phyloP scores from a whole-genome alignment of 2,329 filamentous ascomycete genomes.

The Ascosphaera apis region DNA sequence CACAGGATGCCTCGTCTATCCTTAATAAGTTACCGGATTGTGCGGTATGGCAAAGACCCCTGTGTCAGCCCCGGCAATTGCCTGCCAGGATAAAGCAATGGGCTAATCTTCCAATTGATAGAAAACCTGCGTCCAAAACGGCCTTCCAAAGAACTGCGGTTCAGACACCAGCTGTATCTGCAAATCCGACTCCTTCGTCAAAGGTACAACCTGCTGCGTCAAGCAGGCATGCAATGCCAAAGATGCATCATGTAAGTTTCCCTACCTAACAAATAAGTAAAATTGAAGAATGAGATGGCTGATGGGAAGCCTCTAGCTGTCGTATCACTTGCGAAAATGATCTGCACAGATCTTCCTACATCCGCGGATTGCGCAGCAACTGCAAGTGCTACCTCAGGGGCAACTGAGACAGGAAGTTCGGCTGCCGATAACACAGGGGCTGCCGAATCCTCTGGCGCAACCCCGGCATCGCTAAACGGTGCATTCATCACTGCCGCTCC shows the following conservation, averaged over 20 bases:
- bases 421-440: not conserved
- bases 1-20: constrained; percentile 8
- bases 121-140: constrained; percentile 19
- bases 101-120: constrained; percentile 5
- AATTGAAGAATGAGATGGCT: not conserved
- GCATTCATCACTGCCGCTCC: not conserved
- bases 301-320: not conserved
- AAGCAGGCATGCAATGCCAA: constrained; percentile 16
- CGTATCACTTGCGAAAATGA: not conserved
- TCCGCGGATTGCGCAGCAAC: not conserved
- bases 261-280: constrained; percentile 2
- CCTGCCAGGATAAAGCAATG: too few relatives aligned
- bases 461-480: not conserved
- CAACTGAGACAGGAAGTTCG: not conserved
- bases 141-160: constrained; percentile 18
- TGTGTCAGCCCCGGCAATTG: too few relatives aligned
- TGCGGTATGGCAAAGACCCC: not conserved
- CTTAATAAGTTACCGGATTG: not conserved
- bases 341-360: not conserved
- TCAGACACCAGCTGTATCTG: constrained; percentile 29
- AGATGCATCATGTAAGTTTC: constrained; percentile 19
- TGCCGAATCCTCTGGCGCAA: not conserved
- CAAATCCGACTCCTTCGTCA: constrained; percentile 21
- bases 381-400: not conserved
- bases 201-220: constrained; percentile 28